Base-by-base conservation (phyloP, 1,139 yeast genomes). In the Sugiyamaella xylanicola region DNA sequence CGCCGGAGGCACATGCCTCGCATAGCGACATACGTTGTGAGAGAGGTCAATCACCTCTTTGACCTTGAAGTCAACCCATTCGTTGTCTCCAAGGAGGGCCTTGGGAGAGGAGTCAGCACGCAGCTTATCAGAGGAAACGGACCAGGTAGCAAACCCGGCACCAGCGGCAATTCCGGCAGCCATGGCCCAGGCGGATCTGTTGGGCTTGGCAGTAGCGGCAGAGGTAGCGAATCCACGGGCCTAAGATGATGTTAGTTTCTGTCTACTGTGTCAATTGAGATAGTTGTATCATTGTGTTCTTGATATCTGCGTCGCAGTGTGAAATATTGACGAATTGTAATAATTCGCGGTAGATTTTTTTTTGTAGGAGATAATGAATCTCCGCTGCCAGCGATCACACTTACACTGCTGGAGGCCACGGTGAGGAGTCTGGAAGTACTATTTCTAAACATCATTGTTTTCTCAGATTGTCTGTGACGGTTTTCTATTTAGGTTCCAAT, bases 1-100 rank as follows among this genome's bases (percentile, higher is more conserved):
- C 37, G 37, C 37, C 37, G 37, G 37, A 32, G 37, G 37, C 37
- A n/a, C 15, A 8, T 4, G 15, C 37, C 37, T 4, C 4, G 15
- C 15, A 8, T 3, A 7, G 11, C 4, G 5, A 56, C 59, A 49
- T 52, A 59, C 67, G 59, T 70, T 66, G 53, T 77, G 75, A 47
- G 88, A 81, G 56, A 86, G 71, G 48, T 82, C 80, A 66, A 78
- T 77, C 56, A 81, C 71, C 61, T 82, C 78, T 67, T 79, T 74
- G 65, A 88, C 77, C 72, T 87, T 87, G 71, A 92, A 78, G 70
- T 90, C 95, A 60, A 88, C 74, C 96, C 97, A 92, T 60, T 84
- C 59, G 61, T 68, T 61, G 51, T 70, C 88, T 62, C 90, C 92
- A 56, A 74, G 77, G 71, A 90, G 84, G 29, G 87, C 79, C 48